Evolutionary conservation across 2,329 filamentous ascomycete species (phyloP), one percentile per base, ranked within the genome.

Genomic region (Paecilomyces dactylethromorphus): DNA sequence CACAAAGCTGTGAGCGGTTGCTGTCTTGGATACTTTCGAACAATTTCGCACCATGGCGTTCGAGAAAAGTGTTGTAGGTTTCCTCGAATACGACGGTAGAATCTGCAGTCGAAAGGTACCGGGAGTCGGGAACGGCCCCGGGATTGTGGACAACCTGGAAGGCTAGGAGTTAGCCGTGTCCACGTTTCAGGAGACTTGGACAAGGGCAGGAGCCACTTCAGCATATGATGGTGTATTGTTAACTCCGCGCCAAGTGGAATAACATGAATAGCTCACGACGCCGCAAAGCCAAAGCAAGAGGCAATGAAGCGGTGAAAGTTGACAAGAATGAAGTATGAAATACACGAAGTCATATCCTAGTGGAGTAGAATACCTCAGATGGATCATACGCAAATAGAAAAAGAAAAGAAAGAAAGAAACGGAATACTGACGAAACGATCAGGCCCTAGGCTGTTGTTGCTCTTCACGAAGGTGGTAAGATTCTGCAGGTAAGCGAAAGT

Each of bases 21-120:
- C 65, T 68, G 33, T 69, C 62, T n/a, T 69, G 59, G 56, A 76
- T 72, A 7, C 58, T 64, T 53, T 62, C 60, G 59, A 77, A 73
- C 18, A 70, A 58, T 22, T 70, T 71, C 29, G 68, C 67, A 11
- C 70, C 65, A 24, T 68, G 59, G 22, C 71, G 66, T 39, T 71
- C 65, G 39, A 71, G 66, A 65, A 76, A 78, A 21, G 69, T 74
- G 21, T 66, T 64, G 60, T 76, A 78, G 12, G 72, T 69, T 53
- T 67, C 74, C 68, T 81, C 79, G 57, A 81, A 80, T 13, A 78
- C 75, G 31, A 79, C 75, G 5, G 78, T 74, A 61, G 74, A 76
- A 68, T 81, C 77, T 29, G 77, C 75, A 1, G 68, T 69, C 39
- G 70, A 62, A 58, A 77, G 69, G 65, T 76, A 80, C 31, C 68